A percentile compares a stretch with the other conserved stretches of the same genome.
phyloP scores from a whole-genome alignment of 345 rosid species.

The Lumnitzera littorea region DNA sequence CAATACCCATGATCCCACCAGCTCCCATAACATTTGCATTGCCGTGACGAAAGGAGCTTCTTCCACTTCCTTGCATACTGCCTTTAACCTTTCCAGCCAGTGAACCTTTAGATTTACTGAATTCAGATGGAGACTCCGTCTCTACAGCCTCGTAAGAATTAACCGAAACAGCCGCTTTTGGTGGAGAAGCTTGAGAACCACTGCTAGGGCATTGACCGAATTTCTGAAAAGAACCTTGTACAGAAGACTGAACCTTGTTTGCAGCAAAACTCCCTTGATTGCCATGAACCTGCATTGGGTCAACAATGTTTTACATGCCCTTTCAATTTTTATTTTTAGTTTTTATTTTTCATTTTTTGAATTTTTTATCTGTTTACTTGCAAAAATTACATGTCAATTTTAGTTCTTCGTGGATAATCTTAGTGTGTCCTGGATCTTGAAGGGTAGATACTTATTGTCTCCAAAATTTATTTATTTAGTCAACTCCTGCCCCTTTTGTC shows the following conservation, averaged over 20 bases:
- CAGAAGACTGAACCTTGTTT: slow-evolving; percentile 36
- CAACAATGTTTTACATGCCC: no score
- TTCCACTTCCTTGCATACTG: slow-evolving; percentile 53
- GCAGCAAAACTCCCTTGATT: slow-evolving; percentile 36
- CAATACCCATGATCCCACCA: slow-evolving; percentile 47
- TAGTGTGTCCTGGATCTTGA: no score
- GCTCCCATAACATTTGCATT: slow-evolving; percentile 71
- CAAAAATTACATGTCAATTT: no score
- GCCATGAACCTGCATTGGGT: slow-evolving; percentile 28
- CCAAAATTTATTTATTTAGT: no score
- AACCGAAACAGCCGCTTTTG: slow-evolving; percentile 32
- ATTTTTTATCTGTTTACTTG: no score
- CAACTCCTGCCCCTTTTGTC: no score
- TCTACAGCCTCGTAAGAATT: slow-evolving; percentile 51
- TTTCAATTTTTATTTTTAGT: no score
- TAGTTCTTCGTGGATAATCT: no score
- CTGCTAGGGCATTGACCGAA: slow-evolving; percentile 40
- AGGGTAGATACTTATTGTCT: no score
- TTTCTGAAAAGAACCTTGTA: slow-evolving; percentile 39
- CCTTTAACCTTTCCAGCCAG: slow-evolving; percentile 66
- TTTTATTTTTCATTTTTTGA: no score
- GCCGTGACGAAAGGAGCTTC: slow-evolving; percentile 58
- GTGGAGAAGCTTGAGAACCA: slow-evolving; percentile 60
- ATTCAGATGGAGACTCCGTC: slow-evolving; percentile 47
- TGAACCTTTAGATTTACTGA: slow-evolving; percentile 40